Evolutionary conservation across 2,329 filamentous ascomycete genomes (phyloP), one percentile per base, ranked within the genome.

Genomic region (Didymella sp.): DNA sequence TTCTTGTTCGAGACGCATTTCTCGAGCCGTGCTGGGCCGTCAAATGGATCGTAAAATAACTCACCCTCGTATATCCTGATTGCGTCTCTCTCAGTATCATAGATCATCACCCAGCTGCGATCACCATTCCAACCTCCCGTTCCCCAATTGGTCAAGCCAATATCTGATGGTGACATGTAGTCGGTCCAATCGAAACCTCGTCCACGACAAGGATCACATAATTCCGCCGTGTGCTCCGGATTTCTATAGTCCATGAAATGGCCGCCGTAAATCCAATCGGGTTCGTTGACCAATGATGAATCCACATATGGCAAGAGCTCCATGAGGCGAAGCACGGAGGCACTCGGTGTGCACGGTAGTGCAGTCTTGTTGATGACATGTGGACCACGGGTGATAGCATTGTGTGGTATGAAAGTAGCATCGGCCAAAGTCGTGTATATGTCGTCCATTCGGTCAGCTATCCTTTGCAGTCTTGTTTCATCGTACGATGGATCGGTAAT

Each of bases 301-400:
- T 62, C 59, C 5, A 65, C 58, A 24, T 65, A 64, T 2, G 61
- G 63, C 30, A 66, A 28, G 4, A 66, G 41, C 6, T 66, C 55
- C 54, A 63, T 58, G 2, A 66, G 44, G 11, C 58, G 59, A 28
- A 64, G 42, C 7, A 59, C 59, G 6, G 53, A 45, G 13, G 53
- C 45, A 8, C 49, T 41, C 12, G 44, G 60, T 33, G 51, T 57
- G 41, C 59, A 66, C 2, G 46, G 17, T 19, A 56, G 44, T 7
- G 53, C 53, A 9, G 61, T 62, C 1, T 25, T 31, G 21, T 64
- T 66, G 42, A 66, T 57, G 1, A 45, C 30, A 24, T 66, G 63
- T 11, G 58, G 61, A 15, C 63, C 63, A 4, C 56, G 55, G 25
- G 49, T 53, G 6, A 63, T 59, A 11, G 56, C 53, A 21, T 59